phyloP scores from a whole-genome alignment of 2,329 filamentous ascomycete species.

The Aspergillus calidoustus region DNA sequence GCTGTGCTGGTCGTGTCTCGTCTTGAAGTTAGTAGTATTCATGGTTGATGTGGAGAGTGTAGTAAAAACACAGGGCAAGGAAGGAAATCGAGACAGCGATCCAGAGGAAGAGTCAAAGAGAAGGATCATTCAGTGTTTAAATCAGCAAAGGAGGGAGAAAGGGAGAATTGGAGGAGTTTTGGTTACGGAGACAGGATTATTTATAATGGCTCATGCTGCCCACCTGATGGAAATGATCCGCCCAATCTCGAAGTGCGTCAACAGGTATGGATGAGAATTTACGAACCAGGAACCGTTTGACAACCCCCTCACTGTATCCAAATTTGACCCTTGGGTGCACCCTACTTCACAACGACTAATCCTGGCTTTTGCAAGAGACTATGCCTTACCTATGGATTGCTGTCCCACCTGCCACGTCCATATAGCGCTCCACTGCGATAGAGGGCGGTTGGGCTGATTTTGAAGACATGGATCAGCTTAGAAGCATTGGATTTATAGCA shows the following conservation, averaged over 20 bases:
- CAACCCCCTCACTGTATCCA: conserved; percentile 12
- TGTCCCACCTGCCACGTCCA: conserved; percentile 27
- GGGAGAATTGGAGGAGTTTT: conserved; percentile 9
- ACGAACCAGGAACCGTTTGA: conserved; percentile 15
- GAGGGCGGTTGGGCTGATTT: conserved; percentile 14
- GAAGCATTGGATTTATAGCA: conserved; percentile 2
- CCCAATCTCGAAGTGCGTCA: conserved; percentile 23
- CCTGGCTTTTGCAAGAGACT: conserved; percentile 7
- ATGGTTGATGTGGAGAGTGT: not conserved
- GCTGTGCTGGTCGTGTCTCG: not conserved
- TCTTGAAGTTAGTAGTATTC: not conserved
- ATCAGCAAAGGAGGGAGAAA: not conserved
- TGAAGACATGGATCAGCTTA: conserved; percentile 14
- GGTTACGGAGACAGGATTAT: conserved; percentile 17
- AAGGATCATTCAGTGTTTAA: not conserved
- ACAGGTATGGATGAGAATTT: conserved; percentile 25
- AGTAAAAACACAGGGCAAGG: not conserved
- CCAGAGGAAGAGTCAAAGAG: not conserved
- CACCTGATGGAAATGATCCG: conserved; percentile 25
- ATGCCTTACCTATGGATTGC: conserved; percentile 14
- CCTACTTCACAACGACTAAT: conserved; percentile 4
- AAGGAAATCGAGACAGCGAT: not conserved
- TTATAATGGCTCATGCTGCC: conserved; percentile 24
- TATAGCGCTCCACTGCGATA: conserved; percentile 20
- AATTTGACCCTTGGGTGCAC: conserved; percentile 20